A percentile compares a stretch with the other conserved stretches of the same genome.
phyloP scores from a whole-genome alignment of 208 protist species.

The Acanthamoeba healyi region DNA sequence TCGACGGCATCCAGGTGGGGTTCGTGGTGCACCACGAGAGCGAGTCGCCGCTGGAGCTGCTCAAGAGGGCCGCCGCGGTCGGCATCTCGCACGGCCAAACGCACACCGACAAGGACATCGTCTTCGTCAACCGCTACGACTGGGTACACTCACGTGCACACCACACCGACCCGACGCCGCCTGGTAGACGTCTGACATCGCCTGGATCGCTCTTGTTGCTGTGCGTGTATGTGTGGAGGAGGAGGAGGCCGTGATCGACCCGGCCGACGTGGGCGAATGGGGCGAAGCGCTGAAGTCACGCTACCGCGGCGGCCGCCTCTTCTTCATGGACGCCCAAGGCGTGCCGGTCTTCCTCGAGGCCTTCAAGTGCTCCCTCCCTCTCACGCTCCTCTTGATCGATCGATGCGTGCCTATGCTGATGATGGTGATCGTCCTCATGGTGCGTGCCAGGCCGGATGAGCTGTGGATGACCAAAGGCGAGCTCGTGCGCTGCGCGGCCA shows the following conservation, averaged over 20 bases:
- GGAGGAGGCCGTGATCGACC: neutral
- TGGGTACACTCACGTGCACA: neutral
- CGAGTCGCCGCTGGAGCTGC: neutral
- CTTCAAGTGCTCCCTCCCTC: neutral
- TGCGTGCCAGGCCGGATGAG: neutral
- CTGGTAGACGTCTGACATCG: no score
- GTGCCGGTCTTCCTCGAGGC: neutral
- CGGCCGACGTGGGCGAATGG: neutral
- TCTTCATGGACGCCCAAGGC: slow-evolving; percentile 21
- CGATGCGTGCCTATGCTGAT: no score
- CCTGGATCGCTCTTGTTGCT: no score
- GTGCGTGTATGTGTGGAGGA: neutral
- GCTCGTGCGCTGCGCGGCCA: neutral
- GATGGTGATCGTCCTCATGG: neutral
- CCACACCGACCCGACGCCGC: no score
- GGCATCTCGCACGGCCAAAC: neutral
- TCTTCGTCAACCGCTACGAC: slow-evolving; percentile 41
- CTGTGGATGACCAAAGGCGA: neutral
- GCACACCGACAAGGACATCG: slow-evolving; percentile 29
- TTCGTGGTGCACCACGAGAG: slow-evolving; percentile 38
- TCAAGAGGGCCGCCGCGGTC: neutral
- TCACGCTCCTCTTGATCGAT: no score
- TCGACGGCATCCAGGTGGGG: neutral
- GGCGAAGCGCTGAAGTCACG: neutral
- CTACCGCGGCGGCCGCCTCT: slow-evolving; percentile 9